phyloP scores from a whole-genome alignment of 257 asterid species.

The Salvia splendens region DNA sequence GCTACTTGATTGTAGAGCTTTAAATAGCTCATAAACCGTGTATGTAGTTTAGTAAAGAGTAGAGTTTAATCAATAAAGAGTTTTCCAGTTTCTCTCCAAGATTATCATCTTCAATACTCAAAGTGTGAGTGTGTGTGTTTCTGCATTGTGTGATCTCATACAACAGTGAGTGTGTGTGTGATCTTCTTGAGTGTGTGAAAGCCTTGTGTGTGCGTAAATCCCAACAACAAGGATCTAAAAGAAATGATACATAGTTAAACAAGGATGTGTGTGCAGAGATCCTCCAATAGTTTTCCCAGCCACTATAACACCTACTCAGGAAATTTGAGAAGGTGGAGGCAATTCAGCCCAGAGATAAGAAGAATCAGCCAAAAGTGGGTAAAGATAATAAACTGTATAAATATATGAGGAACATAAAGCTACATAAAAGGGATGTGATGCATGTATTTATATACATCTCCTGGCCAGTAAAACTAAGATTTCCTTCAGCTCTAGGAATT shows the following conservation, averaged over 20 bases:
- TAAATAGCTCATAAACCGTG: no score
- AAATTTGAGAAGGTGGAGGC: neutral
- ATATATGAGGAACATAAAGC: neutral
- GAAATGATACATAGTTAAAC: neutral
- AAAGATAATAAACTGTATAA: neutral
- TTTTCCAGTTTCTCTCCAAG: no score
- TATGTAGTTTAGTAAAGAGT: no score
- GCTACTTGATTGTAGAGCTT: no score
- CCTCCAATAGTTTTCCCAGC: slow-evolving; percentile 8
- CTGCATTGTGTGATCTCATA: no score
- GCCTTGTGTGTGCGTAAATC: no score
- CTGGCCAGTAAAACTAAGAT: neutral
- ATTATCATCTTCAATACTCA: no score
- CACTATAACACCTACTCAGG: neutral
- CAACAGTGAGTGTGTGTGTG: no score
- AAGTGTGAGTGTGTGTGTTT: no score
- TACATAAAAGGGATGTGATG: neutral
- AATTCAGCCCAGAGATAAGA: neutral
- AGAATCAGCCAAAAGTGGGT: neutral
- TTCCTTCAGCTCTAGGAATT: no score
- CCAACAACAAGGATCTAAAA: slow-evolving; percentile 22
- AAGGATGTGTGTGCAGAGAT: neutral
- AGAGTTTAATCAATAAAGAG: no score
- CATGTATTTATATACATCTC: neutral
- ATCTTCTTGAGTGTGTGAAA: no score